Evolutionary conservation across 148 eudicot genomes (phyloP), one percentile per base, ranked within the genome.

Genomic region (Rhododendron griersonianum): DNA sequence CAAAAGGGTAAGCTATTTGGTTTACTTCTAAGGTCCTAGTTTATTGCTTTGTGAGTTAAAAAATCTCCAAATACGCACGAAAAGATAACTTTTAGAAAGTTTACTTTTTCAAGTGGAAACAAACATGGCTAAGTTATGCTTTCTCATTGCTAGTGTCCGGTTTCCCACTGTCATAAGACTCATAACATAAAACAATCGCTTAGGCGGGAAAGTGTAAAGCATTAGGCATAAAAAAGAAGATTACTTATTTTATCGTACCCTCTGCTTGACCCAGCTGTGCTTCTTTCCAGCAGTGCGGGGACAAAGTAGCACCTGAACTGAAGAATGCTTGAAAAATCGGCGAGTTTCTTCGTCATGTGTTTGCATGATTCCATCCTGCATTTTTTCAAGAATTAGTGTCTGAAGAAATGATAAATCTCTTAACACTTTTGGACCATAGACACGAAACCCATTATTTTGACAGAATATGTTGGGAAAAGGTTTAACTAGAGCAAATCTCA

Each of bases 311-410:
- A 97, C 98, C 88, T 94, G 95, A 81, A 97, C 99, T 76, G 99
- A 95, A 71, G 99, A 97, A 81, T 97, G 94, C 92, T 97, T 97
- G 87, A 97, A 97, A 87, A 92, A 97, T 53, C 98, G 92, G 33
- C 98, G 94, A 85, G 98, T 97, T 87, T 95, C 99, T 91, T 97
- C 99, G 90, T 97, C 99, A 90, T 95, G 99, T 83, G 99, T 97
- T 87, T 88, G 89, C 99, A 97, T 97, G 82, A 97, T 87, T 35
- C 99, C 99, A 91, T 95, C 98, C 99, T 97, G 93, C 78, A 92
- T 21, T 51, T 59, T 59, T 50, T 53, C 84, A 87, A 81, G 37
- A 28, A 50, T 81, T 55, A 53, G 11, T 59, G 71, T 21, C 41
- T 47, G 9, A 6, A 6, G 15, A 19, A 4, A 35, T 28, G 65